phyloP scores from a whole-genome alignment of 163 green algal genomes.

The Coccomyxa subellipsoidea region DNA sequence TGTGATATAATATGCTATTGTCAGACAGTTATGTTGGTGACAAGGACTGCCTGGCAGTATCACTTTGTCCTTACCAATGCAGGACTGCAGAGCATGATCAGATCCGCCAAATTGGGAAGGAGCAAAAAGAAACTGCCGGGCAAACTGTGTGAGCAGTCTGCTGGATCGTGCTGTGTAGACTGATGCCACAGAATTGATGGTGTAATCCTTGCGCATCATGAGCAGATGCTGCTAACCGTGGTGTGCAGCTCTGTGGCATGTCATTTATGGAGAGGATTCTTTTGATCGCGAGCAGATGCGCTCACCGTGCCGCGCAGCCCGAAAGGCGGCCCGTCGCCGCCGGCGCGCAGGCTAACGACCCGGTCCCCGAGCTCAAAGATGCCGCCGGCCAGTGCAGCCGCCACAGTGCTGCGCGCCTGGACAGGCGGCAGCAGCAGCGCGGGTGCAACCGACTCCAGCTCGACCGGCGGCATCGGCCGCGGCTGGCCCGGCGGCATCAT shows the following conservation, averaged over 20 bases:
- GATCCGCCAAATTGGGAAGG: too few relatives aligned
- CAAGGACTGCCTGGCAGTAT: too few relatives aligned
- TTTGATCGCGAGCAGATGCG: not conserved
- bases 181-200: too few relatives aligned
- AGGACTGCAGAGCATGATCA: too few relatives aligned
- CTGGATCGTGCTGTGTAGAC: too few relatives aligned
- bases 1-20: too few relatives aligned
- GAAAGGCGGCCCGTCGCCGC: conserved; percentile 50
- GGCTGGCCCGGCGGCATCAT: conserved; percentile 14
- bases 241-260: not conserved
- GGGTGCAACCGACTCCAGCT: conserved; percentile 72
- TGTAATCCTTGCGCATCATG: too few relatives aligned
- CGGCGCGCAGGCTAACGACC: conserved; percentile 18
- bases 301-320: conserved; percentile 32
- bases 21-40: too few relatives aligned
- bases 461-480: conserved; percentile 30
- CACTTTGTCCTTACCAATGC: too few relatives aligned
- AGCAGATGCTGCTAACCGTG: too few relatives aligned
- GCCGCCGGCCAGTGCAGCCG: conserved; percentile 55
- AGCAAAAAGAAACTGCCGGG: too few relatives aligned
- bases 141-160: too few relatives aligned
- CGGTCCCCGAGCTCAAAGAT: conserved; percentile 81
- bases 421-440: conserved; percentile 70
- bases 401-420: conserved; percentile 9
- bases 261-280: not conserved